Base-by-base conservation (phyloP, 2,329 filamentous ascomycete species). In the Monilinia polystroma region DNA sequence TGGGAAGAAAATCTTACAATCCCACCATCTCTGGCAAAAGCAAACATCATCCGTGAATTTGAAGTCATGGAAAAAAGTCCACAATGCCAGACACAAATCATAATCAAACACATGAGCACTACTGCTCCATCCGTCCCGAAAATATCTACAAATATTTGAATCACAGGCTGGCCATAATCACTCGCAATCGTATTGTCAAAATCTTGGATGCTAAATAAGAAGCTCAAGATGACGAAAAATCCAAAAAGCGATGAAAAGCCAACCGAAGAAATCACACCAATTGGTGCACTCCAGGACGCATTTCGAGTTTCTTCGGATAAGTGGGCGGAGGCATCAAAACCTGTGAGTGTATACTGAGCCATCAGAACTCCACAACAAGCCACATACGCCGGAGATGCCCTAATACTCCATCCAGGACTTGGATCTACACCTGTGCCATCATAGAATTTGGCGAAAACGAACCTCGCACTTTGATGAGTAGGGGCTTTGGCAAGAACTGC, bases 51-150 rank as follows among this genome's bases (percentile, higher is more conserved):
- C 35, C 84, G 79, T 51, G 79, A 82, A 72, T 86, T 86, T 60
- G 79, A 81, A 0, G 84, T 87, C 78, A 87, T 79, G 62, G 79
- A 82, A 72, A 87, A 87, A 0, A 87, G 78, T 0, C 84, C 85
- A 68, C 84, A 86, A 72, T 87, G 85, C 85, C 85, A 87, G 4
- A 87, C 82, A 66, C 85, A 87, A 43, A 87, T 76, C 70, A 87
- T 85, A 68, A 87, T 79, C 18, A 87, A 75, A 0, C 77, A 80
- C 75, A 87, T 86, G 8, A 86, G 73, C 1, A 79, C 84, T 11
- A 87, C 79, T 0, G 84, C 85, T 4, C 84, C 84, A 57, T 83
- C 76, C 66, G 84, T 80, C 4, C 84, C 84, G 67, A 84, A 84
- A 3, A 85, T 75, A 70, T 87, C 84, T 18, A 86, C 78, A 26